Percentiles rank a stretch among this genome's conserved stretches.
Evolutionary conservation across 2,329 filamentous ascomycete genomes (phyloP).

Genomic region (Beauveria pseudobassiana): DNA sequence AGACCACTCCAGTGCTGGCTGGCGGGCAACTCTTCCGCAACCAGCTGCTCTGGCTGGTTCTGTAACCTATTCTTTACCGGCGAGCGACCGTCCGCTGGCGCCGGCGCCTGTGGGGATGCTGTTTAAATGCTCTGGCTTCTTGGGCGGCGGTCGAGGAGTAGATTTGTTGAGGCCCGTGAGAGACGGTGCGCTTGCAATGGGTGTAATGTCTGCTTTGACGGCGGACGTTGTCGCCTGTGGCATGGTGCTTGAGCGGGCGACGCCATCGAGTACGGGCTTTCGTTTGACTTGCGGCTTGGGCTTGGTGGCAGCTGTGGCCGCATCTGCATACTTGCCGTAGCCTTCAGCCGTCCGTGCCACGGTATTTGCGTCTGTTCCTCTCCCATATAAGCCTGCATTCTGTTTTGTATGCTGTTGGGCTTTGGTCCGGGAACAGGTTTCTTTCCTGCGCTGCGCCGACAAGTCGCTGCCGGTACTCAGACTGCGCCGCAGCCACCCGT

Average conservation of each 20-base stretch:
- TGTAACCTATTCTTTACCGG: constrained; percentile 33
- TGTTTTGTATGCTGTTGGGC: constrained; percentile 83
- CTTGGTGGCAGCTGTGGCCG: constrained; percentile 28
- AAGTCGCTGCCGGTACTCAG: constrained; percentile 74
- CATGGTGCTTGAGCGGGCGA: constrained; percentile 22
- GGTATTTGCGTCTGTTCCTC: constrained; percentile 59
- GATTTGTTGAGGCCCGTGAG: constrained; percentile 32
- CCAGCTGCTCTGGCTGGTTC: constrained; percentile 29
- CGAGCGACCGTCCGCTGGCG: constrained; percentile 26
- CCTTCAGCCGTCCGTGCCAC: constrained; percentile 71
- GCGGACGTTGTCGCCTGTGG: constrained; percentile 16
- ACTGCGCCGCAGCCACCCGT: constrained; percentile 79
- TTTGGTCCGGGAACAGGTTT: constrained; percentile 40
- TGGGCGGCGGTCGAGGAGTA: constrained; percentile 37
- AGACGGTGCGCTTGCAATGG: constrained; percentile 19
- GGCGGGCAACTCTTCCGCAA: constrained; percentile 39
- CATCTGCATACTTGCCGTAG: constrained; percentile 78
- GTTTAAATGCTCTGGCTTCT: constrained; percentile 55
- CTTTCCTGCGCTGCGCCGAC: constrained; percentile 37
- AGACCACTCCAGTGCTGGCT: constrained; percentile 47
- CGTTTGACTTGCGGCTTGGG: constrained; percentile 38
- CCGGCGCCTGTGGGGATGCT: constrained; percentile 37
- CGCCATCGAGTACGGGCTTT: constrained; percentile 39
- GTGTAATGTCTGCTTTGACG: constrained; percentile 4
- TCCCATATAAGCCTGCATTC: constrained; percentile 76